A percentile compares a stretch with the other conserved stretches of the same genome.
Conservation (phyloP, 2,329 filamentous ascomycete genomes). For the Penicillium janthinellum region DNA sequence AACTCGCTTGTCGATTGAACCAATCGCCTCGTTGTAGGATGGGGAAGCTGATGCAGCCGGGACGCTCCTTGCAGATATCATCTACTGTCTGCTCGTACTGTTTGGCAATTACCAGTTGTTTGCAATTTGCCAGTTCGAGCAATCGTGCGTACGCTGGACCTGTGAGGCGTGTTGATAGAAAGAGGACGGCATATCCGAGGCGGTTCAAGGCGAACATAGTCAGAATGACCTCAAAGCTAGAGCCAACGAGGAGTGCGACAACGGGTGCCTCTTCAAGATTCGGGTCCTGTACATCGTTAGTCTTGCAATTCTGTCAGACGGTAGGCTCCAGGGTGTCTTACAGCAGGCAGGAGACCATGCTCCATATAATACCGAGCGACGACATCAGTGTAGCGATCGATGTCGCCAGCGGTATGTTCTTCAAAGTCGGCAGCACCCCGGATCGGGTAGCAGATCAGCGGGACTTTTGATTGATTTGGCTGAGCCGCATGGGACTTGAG, state of each 20-base stretch:
- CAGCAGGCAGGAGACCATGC: slow-evolving; percentile 21
- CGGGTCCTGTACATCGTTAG: slow-evolving; percentile 16
- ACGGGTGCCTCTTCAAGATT: slow-evolving; percentile 41
- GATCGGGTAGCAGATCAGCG: slow-evolving; percentile 26
- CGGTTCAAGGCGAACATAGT: slow-evolving; percentile 58
- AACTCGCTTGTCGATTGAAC: slow-evolving; percentile 19
- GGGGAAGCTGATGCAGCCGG: slow-evolving; percentile 24
- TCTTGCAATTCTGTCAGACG: neutral
- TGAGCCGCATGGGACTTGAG: slow-evolving; percentile 24
- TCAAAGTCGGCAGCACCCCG: slow-evolving; percentile 23
- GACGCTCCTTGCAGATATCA: slow-evolving; percentile 20
- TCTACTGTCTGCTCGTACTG: slow-evolving; percentile 26
- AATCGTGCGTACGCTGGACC: slow-evolving; percentile 54
- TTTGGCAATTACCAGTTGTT: slow-evolving; percentile 19
- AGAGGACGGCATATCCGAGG: slow-evolving; percentile 58
- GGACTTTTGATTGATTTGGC: slow-evolving; percentile 13
- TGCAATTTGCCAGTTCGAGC: slow-evolving; percentile 45
- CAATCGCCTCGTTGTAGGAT: slow-evolving; percentile 25
- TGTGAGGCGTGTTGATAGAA: slow-evolving; percentile 58
- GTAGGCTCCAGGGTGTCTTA: neutral
- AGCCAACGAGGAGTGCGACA: slow-evolving; percentile 56
- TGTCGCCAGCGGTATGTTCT: slow-evolving; percentile 23
- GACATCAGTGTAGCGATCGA: slow-evolving; percentile 27
- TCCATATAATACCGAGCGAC: slow-evolving; percentile 23
- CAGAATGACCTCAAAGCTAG: slow-evolving; percentile 58